These are phyloP conservation scores for Cercospora sesami DNA, from an alignment of 2,329 filamentous ascomycete genomes.

Conservation along the genomic window DNA sequence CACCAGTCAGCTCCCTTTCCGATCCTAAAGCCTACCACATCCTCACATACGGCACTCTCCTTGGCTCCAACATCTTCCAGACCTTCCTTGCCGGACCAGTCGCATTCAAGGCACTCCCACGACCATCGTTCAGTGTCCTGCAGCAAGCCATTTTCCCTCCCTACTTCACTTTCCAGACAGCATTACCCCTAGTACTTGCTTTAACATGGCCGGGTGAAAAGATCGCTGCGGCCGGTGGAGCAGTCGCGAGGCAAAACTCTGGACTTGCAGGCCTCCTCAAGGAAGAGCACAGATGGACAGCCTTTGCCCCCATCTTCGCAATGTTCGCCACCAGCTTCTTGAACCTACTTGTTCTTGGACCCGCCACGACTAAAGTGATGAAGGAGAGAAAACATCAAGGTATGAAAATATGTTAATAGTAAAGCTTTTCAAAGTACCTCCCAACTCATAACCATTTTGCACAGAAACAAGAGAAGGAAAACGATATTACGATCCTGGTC, in stretches of 20 bases:
- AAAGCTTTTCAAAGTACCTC: not conserved
- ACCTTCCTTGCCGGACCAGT: conserved; percentile 74
- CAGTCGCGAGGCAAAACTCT: conserved; percentile 28
- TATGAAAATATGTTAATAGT: conserved; percentile 42
- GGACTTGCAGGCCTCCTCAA: conserved; percentile 52
- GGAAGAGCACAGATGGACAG: conserved; percentile 61
- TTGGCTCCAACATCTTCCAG: conserved; percentile 86
- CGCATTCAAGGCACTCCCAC: conserved; percentile 73
- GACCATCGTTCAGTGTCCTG: conserved; percentile 76
- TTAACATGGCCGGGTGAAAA: conserved; percentile 74
- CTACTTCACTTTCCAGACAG: conserved; percentile 84
- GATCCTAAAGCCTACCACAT: conserved; percentile 76
- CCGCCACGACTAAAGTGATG: conserved; percentile 73
- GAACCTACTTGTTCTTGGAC: conserved; percentile 72
- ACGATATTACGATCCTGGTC: conserved; percentile 74
- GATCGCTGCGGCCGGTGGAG: conserved; percentile 30
- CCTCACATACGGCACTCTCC: conserved; percentile 72
- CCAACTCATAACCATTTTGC: not conserved
- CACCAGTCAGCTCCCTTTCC: conserved; percentile 54
- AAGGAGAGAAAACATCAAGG: conserved; percentile 75
- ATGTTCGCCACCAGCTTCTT: conserved; percentile 69
- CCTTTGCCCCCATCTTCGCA: conserved; percentile 66
- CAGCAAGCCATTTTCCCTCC: conserved; percentile 81
- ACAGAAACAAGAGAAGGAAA: conserved; percentile 83
- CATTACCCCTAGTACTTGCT: conserved; percentile 69